A percentile compares a stretch with the other conserved stretches of the same genome.
Evolutionary conservation across 441 rosid species (phyloP).

Genomic region (Arabidopsis lyrata): DNA sequence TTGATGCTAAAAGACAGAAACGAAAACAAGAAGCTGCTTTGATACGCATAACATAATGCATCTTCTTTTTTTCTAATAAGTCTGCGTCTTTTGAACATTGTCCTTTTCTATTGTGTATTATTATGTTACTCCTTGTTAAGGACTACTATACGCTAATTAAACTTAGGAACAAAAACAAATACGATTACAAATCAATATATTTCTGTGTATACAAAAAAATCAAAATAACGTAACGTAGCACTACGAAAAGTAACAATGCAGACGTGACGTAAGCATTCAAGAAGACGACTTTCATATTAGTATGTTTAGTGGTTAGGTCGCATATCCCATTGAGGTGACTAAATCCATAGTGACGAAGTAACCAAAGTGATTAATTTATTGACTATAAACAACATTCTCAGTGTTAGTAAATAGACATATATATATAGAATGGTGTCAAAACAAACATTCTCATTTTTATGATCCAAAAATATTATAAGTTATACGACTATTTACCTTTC

Average conservation of each 20-base stretch:
- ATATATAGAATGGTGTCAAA: not conserved
- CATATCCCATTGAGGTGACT: constrained; percentile 13
- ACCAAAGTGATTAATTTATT: not conserved
- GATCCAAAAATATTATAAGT: not conserved
- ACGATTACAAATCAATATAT: not conserved
- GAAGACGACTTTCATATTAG: not conserved
- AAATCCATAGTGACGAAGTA: constrained; percentile 6
- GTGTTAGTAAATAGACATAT: not conserved
- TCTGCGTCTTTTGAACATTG: constrained; percentile 11
- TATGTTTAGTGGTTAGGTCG: constrained; percentile 11
- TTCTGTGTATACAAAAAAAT: not conserved
- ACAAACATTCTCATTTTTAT: not conserved
- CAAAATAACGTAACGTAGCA: not conserved
- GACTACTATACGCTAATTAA: not conserved
- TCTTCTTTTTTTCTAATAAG: not conserved
- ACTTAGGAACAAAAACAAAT: not conserved
- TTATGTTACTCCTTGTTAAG: not conserved
- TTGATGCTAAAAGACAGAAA: not conserved
- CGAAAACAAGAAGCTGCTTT: constrained; percentile 22
- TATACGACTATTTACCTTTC: not conserved
- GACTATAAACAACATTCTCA: not conserved
- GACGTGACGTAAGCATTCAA: constrained; percentile 9
- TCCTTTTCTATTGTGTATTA: not conserved
- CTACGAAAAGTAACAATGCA: not conserved
- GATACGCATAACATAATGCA: constrained; percentile 20